Base-by-base conservation (phyloP, 495 filamentous ascomycete genomes). In the Podospora comata region DNA sequence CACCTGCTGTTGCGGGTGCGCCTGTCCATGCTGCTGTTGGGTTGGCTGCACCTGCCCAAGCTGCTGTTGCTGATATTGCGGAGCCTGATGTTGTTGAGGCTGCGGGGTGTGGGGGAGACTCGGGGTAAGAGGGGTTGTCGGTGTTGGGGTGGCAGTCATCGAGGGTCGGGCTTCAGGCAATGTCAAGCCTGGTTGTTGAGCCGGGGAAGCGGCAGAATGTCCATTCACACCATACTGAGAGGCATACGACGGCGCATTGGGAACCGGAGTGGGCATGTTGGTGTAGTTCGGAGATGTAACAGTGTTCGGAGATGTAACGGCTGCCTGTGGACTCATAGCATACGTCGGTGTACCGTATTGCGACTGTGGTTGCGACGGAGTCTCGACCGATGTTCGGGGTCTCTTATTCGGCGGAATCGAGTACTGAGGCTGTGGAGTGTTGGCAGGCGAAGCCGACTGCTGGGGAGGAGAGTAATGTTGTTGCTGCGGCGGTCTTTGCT, bases 371-470 rank as follows among this genome's bases (percentile, higher is more conserved):
- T 69, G 72, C 16, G 72, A 66, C 4, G 64, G 79, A 63, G 89
- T 87, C 58, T 86, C 85, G 27, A 91, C 87, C 28, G 91, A 92
- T 16, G 92, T 79, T 23, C 87, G 87, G 65, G 86, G 86, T 59
- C 91, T 85, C 77, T 96, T 91, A 63, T 79, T 86, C 0, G 86
- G 84, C 19, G 88, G 89, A 59, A 85, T 76, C 27, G 75, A 55
- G 55, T 72, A 80, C 2, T 53, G 57, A 0, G 71, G 68, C 19
- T 74, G 73, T 6, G 70, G 68, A 7, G 67, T 72, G n/a, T 27
- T 34, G 11, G 66, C 64, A 72, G 78, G 75, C 18, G 79, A 81
- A 2, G 81, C 72, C 39, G 79, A 75, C 27, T 78, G 75, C 19
- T 80, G 79, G 2, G 79, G 72, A 60, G 74, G 74, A 59, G 79